Conservation (phyloP, 495 filamentous ascomycete species). For the Daldinia decipiens region DNA sequence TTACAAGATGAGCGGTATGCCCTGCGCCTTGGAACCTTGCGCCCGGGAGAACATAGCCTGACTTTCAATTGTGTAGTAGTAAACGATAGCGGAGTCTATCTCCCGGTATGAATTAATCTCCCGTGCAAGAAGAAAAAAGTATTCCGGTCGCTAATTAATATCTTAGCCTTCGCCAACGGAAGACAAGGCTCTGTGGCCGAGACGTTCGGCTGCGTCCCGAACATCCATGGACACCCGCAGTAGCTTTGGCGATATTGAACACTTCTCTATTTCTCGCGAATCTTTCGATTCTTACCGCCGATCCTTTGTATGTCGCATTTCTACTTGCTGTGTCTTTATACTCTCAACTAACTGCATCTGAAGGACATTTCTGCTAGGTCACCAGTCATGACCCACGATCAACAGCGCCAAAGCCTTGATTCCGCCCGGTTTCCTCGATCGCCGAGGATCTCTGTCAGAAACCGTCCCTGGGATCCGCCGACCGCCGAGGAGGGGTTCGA, state of each 20-base stretch:
- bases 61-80: slow-evolving; percentile 71
- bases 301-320: slow-evolving; percentile 78
- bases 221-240: slow-evolving; percentile 74
- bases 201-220: slow-evolving; percentile 71
- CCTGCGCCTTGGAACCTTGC: slow-evolving; percentile 16
- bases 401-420: slow-evolving; percentile 82
- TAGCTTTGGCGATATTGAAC: slow-evolving; percentile 83
- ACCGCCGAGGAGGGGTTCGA: slow-evolving; percentile 85
- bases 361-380: slow-evolving; percentile 95
- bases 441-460: slow-evolving; percentile 63
- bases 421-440: slow-evolving; percentile 68
- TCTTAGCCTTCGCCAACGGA: slow-evolving; percentile 88
- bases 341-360: slow-evolving; percentile 28
- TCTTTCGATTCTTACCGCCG: slow-evolving; percentile 97
- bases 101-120: slow-evolving; percentile 72
- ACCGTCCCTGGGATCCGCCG: slow-evolving; percentile 62
- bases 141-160: slow-evolving; percentile 20
- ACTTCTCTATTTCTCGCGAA: slow-evolving; percentile 95
- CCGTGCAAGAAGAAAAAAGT: neutral
- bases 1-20: slow-evolving; percentile 85
- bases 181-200: slow-evolving; percentile 84
- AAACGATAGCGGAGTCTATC: slow-evolving; percentile 95
- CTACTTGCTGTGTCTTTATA: slow-evolving; percentile 10
- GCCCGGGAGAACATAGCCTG: slow-evolving; percentile 29
- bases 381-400: slow-evolving; percentile 71